These are phyloP conservation scores for Fusarium denticulatum DNA, from an alignment of 2,329 filamentous ascomycete species.

Conservation along the genomic window DNA sequence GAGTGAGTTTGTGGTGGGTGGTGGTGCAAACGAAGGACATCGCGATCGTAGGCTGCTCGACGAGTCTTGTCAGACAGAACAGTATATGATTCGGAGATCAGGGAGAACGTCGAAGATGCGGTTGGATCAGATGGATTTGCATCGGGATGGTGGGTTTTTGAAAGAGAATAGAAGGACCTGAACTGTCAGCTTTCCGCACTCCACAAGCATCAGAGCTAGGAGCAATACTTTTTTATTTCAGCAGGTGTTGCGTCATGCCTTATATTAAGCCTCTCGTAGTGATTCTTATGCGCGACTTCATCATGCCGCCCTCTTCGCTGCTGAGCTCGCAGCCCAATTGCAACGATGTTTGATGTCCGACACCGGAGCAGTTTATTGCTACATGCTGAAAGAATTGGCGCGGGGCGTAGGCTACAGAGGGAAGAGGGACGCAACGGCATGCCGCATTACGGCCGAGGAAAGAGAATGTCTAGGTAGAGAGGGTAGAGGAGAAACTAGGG, in stretches of 20 bases:
- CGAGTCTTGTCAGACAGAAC: conserved; percentile 77
- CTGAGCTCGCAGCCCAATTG: conserved; percentile 14
- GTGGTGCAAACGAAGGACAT: conserved; percentile 60
- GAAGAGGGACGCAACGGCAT: conserved; percentile 63
- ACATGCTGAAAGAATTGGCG: conserved; percentile 36
- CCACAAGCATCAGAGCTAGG: not conserved
- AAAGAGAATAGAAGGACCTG: conserved; percentile 87
- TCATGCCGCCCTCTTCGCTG: conserved; percentile 32
- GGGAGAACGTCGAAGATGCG: conserved; percentile 80
- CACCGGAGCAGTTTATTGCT: conserved; percentile 32
- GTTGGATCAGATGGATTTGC: conserved; percentile 80
- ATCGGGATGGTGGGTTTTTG: conserved; percentile 93
- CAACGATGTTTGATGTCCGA: conserved; percentile 13
- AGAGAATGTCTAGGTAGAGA: not conserved
- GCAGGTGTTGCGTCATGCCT: conserved; percentile 71
- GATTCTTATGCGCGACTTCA: conserved; percentile 58
- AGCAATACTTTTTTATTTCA: conserved; percentile 83
- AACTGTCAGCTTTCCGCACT: conserved; percentile 1
- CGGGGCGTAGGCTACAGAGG: conserved; percentile 38
- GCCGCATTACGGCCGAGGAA: conserved; percentile 63
- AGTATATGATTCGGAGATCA: conserved; percentile 85
- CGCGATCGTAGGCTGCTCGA: conserved; percentile 83
- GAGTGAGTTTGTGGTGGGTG: conserved; percentile 46
- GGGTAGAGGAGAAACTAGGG: not conserved
- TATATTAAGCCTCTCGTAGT: conserved; percentile 87